Evolutionary conservation across 805 yeast genomes (phyloP).

Genomic region (Starmerella tilneyi): DNA sequence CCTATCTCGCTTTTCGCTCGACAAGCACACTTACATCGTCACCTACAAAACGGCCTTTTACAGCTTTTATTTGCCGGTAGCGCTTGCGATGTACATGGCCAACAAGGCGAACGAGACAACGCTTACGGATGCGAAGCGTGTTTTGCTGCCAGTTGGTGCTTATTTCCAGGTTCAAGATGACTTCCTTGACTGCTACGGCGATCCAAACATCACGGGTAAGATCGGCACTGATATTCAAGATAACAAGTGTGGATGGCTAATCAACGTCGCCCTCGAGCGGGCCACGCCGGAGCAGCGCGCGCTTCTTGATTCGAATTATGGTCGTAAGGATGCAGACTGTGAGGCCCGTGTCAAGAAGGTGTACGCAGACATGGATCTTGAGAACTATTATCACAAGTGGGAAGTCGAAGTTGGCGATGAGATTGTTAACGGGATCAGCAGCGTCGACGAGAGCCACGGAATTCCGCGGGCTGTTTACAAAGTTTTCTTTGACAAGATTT

Average conservation of each 20-base stretch:
- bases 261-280: constrained; percentile 79
- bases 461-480: constrained; percentile 79
- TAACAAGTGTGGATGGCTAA: constrained; percentile 96
- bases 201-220: constrained; percentile 94
- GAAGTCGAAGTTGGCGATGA: constrained; percentile 68
- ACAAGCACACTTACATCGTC: constrained; percentile 89
- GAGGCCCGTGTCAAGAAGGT: constrained; percentile 65
- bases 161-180: constrained; percentile 99
- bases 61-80: constrained; percentile 95
- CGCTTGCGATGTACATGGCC: constrained; percentile 87
- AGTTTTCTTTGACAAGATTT: constrained; percentile 77
- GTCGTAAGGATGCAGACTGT: constrained; percentile 58
- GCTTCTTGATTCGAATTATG: constrained; percentile 78
- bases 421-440: constrained; percentile 53
- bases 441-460: constrained; percentile 84
- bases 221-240: constrained; percentile 98
- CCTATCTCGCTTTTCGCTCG: constrained; percentile 71
- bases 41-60: constrained; percentile 95
- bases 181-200: constrained; percentile 91
- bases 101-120: constrained; percentile 64
- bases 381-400: constrained; percentile 59
- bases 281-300: constrained; percentile 73
- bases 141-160: constrained; percentile 90
- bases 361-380: constrained; percentile 64
- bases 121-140: constrained; percentile 75